These are phyloP conservation scores for Cyberlindnera saturnus DNA, from an alignment of 805 yeast genomes.

Conservation along the genomic window DNA sequence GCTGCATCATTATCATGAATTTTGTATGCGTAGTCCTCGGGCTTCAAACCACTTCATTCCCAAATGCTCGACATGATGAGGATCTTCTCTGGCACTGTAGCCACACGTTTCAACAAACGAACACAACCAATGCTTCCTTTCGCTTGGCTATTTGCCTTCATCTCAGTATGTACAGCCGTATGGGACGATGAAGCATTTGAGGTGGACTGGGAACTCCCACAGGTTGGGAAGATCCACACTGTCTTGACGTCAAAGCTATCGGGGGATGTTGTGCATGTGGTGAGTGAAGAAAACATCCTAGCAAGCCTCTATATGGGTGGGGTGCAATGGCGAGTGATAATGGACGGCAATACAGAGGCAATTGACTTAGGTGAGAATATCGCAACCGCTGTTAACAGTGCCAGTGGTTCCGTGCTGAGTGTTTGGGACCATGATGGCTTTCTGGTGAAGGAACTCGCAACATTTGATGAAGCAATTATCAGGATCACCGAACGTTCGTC, in stretches of 20 bases:
- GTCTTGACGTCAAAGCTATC: constrained; percentile 14
- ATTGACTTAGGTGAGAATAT: constrained; percentile 1
- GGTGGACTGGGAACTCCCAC: constrained; percentile 48
- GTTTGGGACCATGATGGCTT: constrained; percentile 17
- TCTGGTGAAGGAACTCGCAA: constrained; percentile 8
- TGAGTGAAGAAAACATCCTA: constrained; percentile 25
- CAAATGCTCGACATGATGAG: too few relatives aligned
- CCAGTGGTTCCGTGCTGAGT: constrained; percentile 15
- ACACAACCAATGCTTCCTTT: background rate
- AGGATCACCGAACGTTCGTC: background rate
- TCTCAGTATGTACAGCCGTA: constrained; percentile 17
- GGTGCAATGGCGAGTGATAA: constrained; percentile 26
- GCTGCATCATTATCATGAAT: background rate
- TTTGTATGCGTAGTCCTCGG: background rate
- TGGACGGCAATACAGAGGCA: constrained; percentile 11
- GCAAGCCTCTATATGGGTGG: constrained; percentile 33
- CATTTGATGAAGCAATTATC: constrained; percentile 6
- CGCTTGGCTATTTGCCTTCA: background rate
- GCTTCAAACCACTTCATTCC: background rate
- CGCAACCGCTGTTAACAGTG: constrained; percentile 17
- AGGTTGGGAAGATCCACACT: constrained; percentile 33
- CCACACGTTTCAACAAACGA: background rate
- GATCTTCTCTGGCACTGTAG: background rate
- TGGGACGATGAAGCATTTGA: constrained; percentile 48
- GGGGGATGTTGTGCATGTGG: constrained; percentile 16